phyloP scores from a whole-genome alignment of 2,329 filamentous ascomycete species.

The Penicillium sp. region DNA sequence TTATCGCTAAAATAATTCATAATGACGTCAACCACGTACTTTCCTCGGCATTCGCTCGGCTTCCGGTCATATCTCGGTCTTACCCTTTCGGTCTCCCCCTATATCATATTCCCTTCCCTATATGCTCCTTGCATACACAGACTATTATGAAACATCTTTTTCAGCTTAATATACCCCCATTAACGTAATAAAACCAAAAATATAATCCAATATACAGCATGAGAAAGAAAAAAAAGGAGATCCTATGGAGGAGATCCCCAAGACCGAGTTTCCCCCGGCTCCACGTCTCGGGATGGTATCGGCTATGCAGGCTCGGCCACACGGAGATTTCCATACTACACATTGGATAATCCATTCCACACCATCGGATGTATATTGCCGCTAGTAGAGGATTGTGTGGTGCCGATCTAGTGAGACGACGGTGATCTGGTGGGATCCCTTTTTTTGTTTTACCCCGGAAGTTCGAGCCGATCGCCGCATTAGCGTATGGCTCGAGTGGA shows the following conservation, averaged over 20 bases:
- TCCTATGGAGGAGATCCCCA: background rate
- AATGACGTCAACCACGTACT: background rate
- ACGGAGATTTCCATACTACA: conserved; percentile 21
- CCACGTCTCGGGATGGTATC: conserved; percentile 28
- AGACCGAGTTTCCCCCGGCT: conserved; percentile 3
- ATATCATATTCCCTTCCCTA: too few species aligned
- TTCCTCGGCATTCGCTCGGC: background rate
- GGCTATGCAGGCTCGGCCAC: conserved; percentile 29
- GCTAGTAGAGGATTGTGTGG: background rate
- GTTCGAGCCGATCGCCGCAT: background rate
- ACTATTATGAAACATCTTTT: background rate
- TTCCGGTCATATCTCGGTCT: background rate
- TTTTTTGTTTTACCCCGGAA: background rate
- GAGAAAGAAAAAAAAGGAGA: background rate
- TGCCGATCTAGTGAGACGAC: background rate
- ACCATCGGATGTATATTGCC: background rate
- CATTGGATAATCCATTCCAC: conserved; percentile 1
- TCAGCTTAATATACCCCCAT: background rate
- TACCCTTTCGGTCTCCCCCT: too few species aligned
- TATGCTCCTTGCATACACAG: background rate
- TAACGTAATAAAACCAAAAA: background rate
- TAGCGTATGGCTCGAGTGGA: background rate
- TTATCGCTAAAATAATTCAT: background rate
- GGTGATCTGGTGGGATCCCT: background rate
- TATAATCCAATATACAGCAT: background rate